Evolutionary conservation across 2,329 filamentous ascomycete species (phyloP).

Genomic region (Cladosporium austrohemisphaericum): DNA sequence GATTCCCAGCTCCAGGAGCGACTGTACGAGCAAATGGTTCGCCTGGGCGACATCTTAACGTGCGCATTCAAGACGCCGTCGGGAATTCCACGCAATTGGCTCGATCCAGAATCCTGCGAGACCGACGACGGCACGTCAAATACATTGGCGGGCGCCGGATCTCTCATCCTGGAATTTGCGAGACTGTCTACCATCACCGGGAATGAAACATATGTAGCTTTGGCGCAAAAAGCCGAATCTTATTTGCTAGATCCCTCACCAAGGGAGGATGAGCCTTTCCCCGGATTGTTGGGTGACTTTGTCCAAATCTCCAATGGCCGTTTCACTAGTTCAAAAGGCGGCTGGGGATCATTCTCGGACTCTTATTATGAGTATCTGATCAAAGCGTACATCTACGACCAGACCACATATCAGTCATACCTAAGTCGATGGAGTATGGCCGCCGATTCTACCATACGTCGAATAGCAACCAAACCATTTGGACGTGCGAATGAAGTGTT

Average conservation of each 20-base stretch:
- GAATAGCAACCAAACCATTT: conserved; percentile 29
- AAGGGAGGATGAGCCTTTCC: conserved; percentile 24
- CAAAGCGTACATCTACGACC: conserved; percentile 35
- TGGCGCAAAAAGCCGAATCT: conserved; percentile 21
- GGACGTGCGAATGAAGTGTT: conserved; percentile 31
- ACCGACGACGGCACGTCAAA: conserved; percentile 25
- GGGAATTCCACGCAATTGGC: conserved; percentile 26
- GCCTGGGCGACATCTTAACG: conserved; percentile 22
- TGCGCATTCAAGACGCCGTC: conserved; percentile 24
- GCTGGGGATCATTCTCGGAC: conserved; percentile 33
- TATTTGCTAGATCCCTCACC: conserved; percentile 23
- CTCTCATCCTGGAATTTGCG: conserved; percentile 25
- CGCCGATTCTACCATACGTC: conserved; percentile 31
- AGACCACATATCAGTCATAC: conserved; percentile 24
- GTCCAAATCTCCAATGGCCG: conserved; percentile 27
- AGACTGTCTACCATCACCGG: conserved; percentile 26
- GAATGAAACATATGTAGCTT: conserved; percentile 22
- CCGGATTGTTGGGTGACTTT: conserved; percentile 30
- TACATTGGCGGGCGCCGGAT: conserved; percentile 22
- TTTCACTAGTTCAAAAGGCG: conserved; percentile 27
- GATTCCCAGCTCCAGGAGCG: conserved; percentile 15
- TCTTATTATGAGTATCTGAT: conserved; percentile 34
- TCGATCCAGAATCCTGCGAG: conserved; percentile 22
- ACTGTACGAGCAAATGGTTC: conserved; percentile 23
- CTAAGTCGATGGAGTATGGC: conserved; percentile 29